Conservation (phyloP, 1,284 basidiomycete genomes). For the Fistulina hepatica region DNA sequence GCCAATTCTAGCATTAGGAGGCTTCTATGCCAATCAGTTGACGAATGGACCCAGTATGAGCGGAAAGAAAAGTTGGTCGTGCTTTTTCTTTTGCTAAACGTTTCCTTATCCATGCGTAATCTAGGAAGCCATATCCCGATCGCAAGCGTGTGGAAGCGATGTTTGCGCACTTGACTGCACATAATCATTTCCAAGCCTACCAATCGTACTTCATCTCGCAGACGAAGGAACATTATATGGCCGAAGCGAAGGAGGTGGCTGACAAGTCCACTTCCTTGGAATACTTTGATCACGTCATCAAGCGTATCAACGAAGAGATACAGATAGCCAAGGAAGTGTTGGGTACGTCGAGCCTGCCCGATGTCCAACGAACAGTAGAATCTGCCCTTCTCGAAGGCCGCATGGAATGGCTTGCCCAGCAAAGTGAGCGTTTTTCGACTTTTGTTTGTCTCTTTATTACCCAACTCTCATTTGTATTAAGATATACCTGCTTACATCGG, state of each 20-base stretch:
- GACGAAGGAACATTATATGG: slow-evolving; percentile 41
- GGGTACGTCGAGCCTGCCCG: slow-evolving; percentile 36
- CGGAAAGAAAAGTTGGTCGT: slow-evolving; percentile 3
- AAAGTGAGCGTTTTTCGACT: slow-evolving; percentile 37
- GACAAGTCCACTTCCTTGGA: slow-evolving; percentile 33
- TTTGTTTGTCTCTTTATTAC: neutral
- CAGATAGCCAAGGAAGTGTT: slow-evolving; percentile 42
- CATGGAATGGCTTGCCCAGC: slow-evolving; percentile 45
- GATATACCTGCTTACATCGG: slow-evolving; percentile 52
- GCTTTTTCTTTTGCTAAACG: neutral
- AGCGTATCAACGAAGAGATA: slow-evolving; percentile 44
- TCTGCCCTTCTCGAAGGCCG: slow-evolving; percentile 43
- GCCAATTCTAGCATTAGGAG: slow-evolving; percentile 34
- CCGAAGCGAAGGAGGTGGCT: slow-evolving; percentile 34
- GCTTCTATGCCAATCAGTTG: slow-evolving; percentile 38
- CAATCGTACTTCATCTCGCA: slow-evolving; percentile 41
- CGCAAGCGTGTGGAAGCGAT: slow-evolving; percentile 35
- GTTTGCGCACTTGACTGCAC: slow-evolving; percentile 41
- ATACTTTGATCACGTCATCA: slow-evolving; percentile 44
- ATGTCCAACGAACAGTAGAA: slow-evolving; percentile 41
- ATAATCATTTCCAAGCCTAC: slow-evolving; percentile 45
- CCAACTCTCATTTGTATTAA: slow-evolving; percentile 17
- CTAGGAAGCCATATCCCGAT: slow-evolving; percentile 16
- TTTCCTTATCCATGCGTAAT: neutral
- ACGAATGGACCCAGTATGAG: slow-evolving; percentile 34